Percentiles rank a stretch among this genome's conserved stretches.
These are phyloP conservation scores for Paraphoma sp. DNA, from an alignment of 2,329 filamentous ascomycete genomes.

Conservation along the genomic window DNA sequence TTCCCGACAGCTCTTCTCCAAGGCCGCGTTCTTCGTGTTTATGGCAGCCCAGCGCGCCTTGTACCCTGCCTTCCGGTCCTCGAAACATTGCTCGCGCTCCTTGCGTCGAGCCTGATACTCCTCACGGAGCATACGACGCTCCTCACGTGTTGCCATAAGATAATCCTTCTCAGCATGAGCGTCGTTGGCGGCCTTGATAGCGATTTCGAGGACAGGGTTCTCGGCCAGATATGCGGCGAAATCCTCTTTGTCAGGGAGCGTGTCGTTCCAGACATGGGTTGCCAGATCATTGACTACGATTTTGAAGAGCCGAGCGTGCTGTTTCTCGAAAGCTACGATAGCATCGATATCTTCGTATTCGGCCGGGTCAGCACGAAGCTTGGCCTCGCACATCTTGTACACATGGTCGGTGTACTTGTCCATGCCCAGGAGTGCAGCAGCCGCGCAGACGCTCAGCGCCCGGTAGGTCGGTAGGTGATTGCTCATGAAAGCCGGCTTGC, in stretches of 20 bases:
- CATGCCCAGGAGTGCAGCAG: background rate
- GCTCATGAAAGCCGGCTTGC: background rate
- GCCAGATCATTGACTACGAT: background rate
- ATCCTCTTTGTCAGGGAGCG: background rate
- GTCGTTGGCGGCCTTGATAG: background rate
- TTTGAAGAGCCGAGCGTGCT: background rate
- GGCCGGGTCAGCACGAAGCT: background rate
- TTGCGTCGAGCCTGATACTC: background rate
- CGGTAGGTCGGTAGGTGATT: background rate
- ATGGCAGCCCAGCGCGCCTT: background rate
- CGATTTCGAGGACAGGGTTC: background rate
- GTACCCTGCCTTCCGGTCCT: background rate
- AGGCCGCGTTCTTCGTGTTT: background rate
- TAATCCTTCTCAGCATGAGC: background rate
- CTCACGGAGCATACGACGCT: background rate
- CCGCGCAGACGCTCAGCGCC: background rate
- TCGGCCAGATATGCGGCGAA: background rate
- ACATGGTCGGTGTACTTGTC: background rate
- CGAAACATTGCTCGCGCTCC: background rate
- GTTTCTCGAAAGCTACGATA: background rate
- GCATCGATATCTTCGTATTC: background rate
- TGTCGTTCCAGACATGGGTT: background rate
- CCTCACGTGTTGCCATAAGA: too few species aligned
- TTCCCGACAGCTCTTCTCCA: background rate
- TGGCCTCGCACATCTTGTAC: constrained; percentile 1